A percentile compares a stretch with the other conserved stretches of the same genome.
These are phyloP conservation scores for Globomyces sp. DNA, from an alignment of 371 early-diverging fungal species.

Conservation along the genomic window DNA sequence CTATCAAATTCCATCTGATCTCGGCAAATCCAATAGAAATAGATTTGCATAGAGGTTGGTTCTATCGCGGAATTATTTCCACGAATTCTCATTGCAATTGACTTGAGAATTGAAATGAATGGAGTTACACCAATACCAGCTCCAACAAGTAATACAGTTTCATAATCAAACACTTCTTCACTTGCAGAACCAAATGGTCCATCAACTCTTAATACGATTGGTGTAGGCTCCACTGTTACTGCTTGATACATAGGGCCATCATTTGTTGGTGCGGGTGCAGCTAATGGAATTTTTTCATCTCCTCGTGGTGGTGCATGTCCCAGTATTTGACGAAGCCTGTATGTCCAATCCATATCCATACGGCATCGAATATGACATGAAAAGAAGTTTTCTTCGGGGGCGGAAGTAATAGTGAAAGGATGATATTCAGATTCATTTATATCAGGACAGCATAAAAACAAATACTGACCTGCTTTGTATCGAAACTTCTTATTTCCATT, in stretches of 20 bases:
- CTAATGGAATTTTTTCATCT: not conserved
- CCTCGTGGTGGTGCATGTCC: slow-evolving; percentile 13
- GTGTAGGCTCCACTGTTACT: not conserved
- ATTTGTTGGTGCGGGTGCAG: not conserved
- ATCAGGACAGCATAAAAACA: slow-evolving; percentile 32
- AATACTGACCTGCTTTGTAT: slow-evolving; percentile 38
- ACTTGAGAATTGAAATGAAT: slow-evolving; percentile 67
- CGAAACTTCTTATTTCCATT: slow-evolving; percentile 22
- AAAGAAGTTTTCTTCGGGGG: slow-evolving; percentile 32
- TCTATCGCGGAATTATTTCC: slow-evolving; percentile 27
- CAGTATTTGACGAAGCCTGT: slow-evolving; percentile 5
- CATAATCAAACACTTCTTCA: slow-evolving; percentile 75
- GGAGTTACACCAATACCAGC: slow-evolving; percentile 84
- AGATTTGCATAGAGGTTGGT: slow-evolving; percentile 50
- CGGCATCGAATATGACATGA: slow-evolving; percentile 32
- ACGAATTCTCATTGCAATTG: slow-evolving; percentile 47
- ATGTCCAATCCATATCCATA: slow-evolving; percentile 30
- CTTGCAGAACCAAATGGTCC: slow-evolving; percentile 75
- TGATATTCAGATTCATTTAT: slow-evolving; percentile 31
- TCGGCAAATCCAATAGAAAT: slow-evolving; percentile 70
- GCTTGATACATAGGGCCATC: not conserved
- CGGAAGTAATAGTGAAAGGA: slow-evolving; percentile 38
- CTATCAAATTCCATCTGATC: slow-evolving; percentile 39
- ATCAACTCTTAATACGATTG: slow-evolving; percentile 60
- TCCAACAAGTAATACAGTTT: slow-evolving; percentile 70